Conservation (phyloP, 805 yeast species). For the Teunomyces gatunensis region DNA sequence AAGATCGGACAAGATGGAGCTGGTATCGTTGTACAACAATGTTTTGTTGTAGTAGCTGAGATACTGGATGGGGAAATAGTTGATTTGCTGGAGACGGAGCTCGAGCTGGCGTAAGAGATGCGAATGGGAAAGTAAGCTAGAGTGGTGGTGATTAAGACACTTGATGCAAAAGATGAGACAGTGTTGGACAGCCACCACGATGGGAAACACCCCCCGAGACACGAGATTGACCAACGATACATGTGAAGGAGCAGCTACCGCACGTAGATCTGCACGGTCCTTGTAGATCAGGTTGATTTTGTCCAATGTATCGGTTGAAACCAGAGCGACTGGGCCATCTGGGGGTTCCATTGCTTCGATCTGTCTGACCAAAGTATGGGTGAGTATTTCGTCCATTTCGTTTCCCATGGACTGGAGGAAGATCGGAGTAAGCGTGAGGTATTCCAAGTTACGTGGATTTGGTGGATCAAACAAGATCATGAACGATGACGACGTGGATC, state of each 20-base stretch:
- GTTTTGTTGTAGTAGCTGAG: conserved; percentile 48
- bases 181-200: conserved; percentile 15
- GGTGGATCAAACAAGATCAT: conserved; percentile 66
- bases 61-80: conserved; percentile 79
- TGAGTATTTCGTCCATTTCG: conserved; percentile 5
- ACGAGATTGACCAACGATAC: background rate
- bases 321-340: conserved; percentile 7
- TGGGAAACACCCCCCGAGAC: conserved; percentile 10
- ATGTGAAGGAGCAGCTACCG: background rate
- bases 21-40: conserved; percentile 12
- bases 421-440: conserved; percentile 73
- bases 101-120: conserved; percentile 78
- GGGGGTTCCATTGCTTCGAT: conserved; percentile 14
- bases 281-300: conserved; percentile 30
- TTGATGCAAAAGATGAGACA: conserved; percentile 17
- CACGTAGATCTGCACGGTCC: conserved; percentile 10
- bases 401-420: conserved; percentile 50
- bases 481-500: conserved; percentile 13
- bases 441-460: conserved; percentile 65
- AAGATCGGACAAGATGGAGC: conserved; percentile 42
- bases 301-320: conserved; percentile 26
- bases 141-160: conserved; percentile 25
- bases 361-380: conserved; percentile 20
- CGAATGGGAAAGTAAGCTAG: conserved; percentile 41
- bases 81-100: conserved; percentile 68